Evolutionary conservation across 2,329 filamentous ascomycete species (phyloP), one percentile per base, ranked within the genome.

Genomic region (Claviceps sorghi): DNA sequence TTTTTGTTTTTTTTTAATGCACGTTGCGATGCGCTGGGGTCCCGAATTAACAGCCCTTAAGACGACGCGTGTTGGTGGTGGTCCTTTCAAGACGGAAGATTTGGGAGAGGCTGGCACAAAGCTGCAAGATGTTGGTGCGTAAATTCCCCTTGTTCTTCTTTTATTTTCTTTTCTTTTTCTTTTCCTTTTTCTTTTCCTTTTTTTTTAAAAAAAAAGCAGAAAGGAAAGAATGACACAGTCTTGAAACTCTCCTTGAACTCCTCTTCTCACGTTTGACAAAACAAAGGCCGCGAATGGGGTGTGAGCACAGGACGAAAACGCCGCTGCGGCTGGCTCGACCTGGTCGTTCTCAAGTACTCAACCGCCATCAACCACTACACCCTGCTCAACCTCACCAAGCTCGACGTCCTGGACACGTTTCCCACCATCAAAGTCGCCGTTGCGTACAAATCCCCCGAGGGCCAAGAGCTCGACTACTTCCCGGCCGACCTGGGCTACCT

Each of bases 281-380:
- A 10, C 3, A 32, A 22, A 50, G 49, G 53, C 13, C 52, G 56
- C 29, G 52, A 57, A 50, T 56, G 56, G 55, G 56, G 54, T 9
- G 54, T 55, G 9, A 54, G 50, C 38, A 57, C 56, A 2, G 56
- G 56, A 17, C 56, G 56, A 32, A 56, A 52, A 48, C 54, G 56
- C 40, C 52, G 54, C 13, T 57, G 56, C 46, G 56, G 53, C 34
- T 55, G 56, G 47, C 41, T 49, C 11, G 83, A 87, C 60, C 73
- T 87, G 5, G 81, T 86, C 36, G 76, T 86, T 7, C 66, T 86
- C 56, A 82, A 83, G 64, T 86, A 84, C 70, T 82, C 65, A 29
- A 58, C 60, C 55, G 69, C 74, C 47, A 72, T 84, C 64, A 86
- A 86, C 69, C 75, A 83, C 69, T 86, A 86, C 68, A 80, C 80